A percentile compares a stretch with the other conserved stretches of the same genome.
Conservation (phyloP, 2,329 filamentous ascomycete genomes). For the Aspergillus nomiae region DNA sequence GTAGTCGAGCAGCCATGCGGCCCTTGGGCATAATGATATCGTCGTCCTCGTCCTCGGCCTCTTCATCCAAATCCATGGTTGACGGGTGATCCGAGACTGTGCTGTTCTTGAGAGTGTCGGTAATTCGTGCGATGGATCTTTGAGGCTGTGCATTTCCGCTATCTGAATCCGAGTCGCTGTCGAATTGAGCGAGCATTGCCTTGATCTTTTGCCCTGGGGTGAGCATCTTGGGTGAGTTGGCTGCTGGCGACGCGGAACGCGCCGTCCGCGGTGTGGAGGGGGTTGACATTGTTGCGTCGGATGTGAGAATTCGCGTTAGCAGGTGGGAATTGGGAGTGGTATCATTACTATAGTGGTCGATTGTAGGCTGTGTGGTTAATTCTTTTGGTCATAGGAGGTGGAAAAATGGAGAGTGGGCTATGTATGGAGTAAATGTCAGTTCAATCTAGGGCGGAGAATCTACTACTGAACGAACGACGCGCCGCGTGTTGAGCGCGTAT, state of each 20-base stretch:
- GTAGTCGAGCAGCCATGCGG: constrained; percentile 66
- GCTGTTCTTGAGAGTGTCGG: constrained; percentile 7
- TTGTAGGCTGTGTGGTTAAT: too few species aligned
- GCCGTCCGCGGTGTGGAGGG: constrained; percentile 37
- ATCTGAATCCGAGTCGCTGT: constrained; percentile 50
- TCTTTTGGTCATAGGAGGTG: background rate
- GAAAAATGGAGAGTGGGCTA: background rate
- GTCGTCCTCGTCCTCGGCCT: constrained; percentile 45
- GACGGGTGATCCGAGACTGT: constrained; percentile 1
- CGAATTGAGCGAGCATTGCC: constrained; percentile 52
- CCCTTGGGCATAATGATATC: constrained; percentile 61
- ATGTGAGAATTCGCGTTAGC: background rate
- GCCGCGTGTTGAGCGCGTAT: constrained; percentile 20
- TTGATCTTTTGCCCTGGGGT: constrained; percentile 52
- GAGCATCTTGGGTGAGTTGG: constrained; percentile 37
- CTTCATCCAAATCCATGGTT: constrained; percentile 20
- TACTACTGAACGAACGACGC: background rate
- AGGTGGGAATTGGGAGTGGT: background rate
- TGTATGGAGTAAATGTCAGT: background rate
- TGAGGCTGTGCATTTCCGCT: constrained; percentile 28
- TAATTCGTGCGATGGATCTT: constrained; percentile 9
- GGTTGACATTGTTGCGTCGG: constrained; percentile 27
- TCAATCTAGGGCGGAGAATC: constrained; percentile 19
- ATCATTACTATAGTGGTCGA: background rate
- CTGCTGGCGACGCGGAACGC: constrained; percentile 32